These are phyloP conservation scores for Schizosaccharomyces octosporus DNA, from an alignment of 805 yeast genomes.

Conservation along the genomic window DNA sequence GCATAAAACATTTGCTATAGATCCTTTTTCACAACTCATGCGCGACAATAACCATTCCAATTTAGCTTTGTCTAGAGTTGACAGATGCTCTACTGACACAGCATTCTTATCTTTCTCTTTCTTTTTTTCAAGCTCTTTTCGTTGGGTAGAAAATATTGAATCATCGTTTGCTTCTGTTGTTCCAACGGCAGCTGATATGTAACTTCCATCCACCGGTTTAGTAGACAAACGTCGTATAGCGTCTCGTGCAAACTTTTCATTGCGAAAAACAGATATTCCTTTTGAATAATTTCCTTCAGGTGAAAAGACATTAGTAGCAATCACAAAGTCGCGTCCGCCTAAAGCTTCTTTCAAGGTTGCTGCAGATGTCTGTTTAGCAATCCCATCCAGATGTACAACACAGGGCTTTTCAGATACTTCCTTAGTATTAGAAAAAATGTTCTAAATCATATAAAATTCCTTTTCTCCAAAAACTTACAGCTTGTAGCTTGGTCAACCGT, in stretches of 20 bases:
- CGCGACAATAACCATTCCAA: background rate
- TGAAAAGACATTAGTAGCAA: background rate
- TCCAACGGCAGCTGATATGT: background rate
- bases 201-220: background rate
- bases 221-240: background rate
- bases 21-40: background rate
- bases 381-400: too few relatives aligned
- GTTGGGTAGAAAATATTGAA: background rate
- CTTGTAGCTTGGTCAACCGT: too few relatives aligned
- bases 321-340: background rate
- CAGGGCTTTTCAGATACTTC: too few relatives aligned
- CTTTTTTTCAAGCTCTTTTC: background rate
- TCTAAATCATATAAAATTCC: too few relatives aligned
- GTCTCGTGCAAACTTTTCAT: background rate
- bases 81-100: background rate
- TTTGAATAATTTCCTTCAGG: background rate
- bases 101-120: background rate
- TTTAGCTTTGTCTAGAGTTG: background rate
- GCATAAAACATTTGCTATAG: background rate
- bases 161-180: too few relatives aligned
- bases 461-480: too few relatives aligned
- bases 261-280: background rate
- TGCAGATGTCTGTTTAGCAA: too few relatives aligned
- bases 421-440: too few relatives aligned
- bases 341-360: background rate